Percentiles rank a stretch among this genome's conserved stretches.
Evolutionary conservation across 164 flowering plant species (phyloP).

Genomic region (grape (Vitis vinifera)): ASM3070453v1 NC_081814.1:6179501-6180000

Average conservation of each 20-base stretch:
- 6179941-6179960: constrained; percentile 73
- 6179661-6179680: constrained; percentile 93
- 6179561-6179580: constrained; percentile 91
- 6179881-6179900: constrained; percentile 88
- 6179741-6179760: constrained; percentile 98
- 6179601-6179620: constrained; percentile 90
- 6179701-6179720: constrained; percentile 97
- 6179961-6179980: constrained; percentile 74
- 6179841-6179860: constrained; percentile 92
- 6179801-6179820: constrained; percentile 97
- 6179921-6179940: constrained; percentile 84
- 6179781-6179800: constrained; percentile 95
- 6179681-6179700: constrained; percentile 90
- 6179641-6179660: constrained; percentile 88
- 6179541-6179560: constrained; percentile 99
- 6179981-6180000: constrained; percentile 94
- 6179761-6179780: constrained; percentile 96
- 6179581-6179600: constrained; percentile 94
- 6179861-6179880: constrained; percentile 91
- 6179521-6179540: constrained; percentile 91
- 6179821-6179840: constrained; percentile 97
- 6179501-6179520: constrained; percentile 93
- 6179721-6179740: constrained; percentile 90
- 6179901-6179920: constrained; percentile 88
- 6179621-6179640: constrained; percentile 99